phyloP scores from a whole-genome alignment of 169 alveolate species.

The Plasmodium gaboni region DNA sequence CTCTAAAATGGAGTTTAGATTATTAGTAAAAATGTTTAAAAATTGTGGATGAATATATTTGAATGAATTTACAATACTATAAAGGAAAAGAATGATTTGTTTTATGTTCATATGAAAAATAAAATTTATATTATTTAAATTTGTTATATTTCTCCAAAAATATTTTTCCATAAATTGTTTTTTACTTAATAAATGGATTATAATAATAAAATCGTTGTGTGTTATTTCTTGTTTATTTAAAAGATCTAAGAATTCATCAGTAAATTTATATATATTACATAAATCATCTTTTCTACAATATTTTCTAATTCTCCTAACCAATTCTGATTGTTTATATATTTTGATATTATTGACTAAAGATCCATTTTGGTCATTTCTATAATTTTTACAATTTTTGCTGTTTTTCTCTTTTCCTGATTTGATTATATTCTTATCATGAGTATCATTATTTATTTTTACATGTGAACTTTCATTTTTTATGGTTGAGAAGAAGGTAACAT shows the following conservation, averaged over 20 bases:
- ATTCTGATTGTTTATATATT: conserved; percentile 30
- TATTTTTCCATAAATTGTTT: conserved; percentile 30
- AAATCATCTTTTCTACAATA: conserved; percentile 68
- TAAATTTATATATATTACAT: conserved; percentile 61
- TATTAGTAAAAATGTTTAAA: conserved; percentile 41
- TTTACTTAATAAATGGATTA: conserved; percentile 56
- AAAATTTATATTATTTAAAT: conserved; percentile 28
- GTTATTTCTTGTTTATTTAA: conserved; percentile 26
- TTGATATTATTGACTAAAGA: background rate
- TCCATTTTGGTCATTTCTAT: background rate
- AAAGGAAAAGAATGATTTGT: conserved; percentile 46
- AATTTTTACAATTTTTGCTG: background rate
- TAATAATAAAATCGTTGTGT: conserved; percentile 45
- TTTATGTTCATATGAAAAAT: conserved; percentile 57
- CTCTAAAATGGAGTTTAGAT: conserved; percentile 26
- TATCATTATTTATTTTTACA: background rate
- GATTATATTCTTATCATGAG: background rate
- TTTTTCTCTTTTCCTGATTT: background rate
- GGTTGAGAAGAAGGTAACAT: background rate
- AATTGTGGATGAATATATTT: conserved; percentile 17
- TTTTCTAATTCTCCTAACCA: conserved; percentile 50
- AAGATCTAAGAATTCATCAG: conserved; percentile 44
- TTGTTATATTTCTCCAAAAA: conserved; percentile 66
- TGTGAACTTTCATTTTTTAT: background rate
- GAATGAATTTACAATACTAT: conserved; percentile 48